Percentiles rank a stretch among this genome's conserved stretches.
These are phyloP conservation scores for Ogataea hybrid DNA, from an alignment of 1,139 yeast species.

Conservation along the genomic window DNA sequence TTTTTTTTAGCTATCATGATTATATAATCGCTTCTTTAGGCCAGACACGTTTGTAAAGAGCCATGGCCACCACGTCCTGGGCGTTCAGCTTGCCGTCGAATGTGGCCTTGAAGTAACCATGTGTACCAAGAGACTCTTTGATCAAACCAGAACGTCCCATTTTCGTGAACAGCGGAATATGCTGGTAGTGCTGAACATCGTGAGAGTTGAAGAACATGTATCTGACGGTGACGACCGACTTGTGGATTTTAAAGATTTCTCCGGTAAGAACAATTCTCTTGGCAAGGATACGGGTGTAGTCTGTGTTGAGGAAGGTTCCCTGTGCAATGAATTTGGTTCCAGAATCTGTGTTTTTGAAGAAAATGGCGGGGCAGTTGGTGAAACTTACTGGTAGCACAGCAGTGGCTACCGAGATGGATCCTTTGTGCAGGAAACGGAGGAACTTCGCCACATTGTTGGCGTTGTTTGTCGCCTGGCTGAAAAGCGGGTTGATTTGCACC, in stretches of 20 bases:
- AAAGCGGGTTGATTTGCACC: constrained; percentile 78
- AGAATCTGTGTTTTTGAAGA: constrained; percentile 50
- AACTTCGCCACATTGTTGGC: constrained; percentile 85
- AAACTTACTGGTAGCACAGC: constrained; percentile 88
- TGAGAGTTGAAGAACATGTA: constrained; percentile 96
- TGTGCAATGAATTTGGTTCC: constrained; percentile 77
- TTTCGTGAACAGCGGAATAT: constrained; percentile 89
- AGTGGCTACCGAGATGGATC: constrained; percentile 75
- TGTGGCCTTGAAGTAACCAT: constrained; percentile 95
- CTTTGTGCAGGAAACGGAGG: constrained; percentile 81
- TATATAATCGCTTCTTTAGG: constrained; percentile 47
- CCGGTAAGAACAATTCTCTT: constrained; percentile 92
- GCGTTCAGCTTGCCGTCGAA: constrained; percentile 90
- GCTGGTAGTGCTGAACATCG: constrained; percentile 87
- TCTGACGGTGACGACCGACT: constrained; percentile 84
- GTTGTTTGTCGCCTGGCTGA: constrained; percentile 74
- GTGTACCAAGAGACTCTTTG: constrained; percentile 95
- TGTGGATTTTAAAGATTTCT: constrained; percentile 93
- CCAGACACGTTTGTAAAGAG: constrained; percentile 92
- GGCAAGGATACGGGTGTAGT: constrained; percentile 79
- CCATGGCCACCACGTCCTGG: constrained; percentile 93
- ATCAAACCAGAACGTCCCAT: constrained; percentile 92
- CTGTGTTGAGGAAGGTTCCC: constrained; percentile 87
- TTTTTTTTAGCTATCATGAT: neutral
- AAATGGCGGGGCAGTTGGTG: constrained; percentile 78